Evolutionary conservation across 1,284 basidiomycete species (phyloP).

Genomic region (Sutorius eximius): DNA sequence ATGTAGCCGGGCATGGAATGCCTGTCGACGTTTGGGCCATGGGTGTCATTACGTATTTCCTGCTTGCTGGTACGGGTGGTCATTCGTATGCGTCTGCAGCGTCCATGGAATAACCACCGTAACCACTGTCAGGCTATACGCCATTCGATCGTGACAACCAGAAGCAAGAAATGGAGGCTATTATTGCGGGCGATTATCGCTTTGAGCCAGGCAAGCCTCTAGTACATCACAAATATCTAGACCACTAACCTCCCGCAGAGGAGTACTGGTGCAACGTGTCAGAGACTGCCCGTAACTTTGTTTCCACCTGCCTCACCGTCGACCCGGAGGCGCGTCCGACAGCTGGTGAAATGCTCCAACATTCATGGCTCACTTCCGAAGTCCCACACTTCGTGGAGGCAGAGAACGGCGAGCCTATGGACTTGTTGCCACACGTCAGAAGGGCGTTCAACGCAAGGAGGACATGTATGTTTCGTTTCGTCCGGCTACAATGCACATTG

Average conservation of each 20-base stretch:
- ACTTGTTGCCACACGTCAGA: conserved; percentile 87
- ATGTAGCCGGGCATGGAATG: conserved; percentile 84
- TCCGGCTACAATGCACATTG: not conserved
- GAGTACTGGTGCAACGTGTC: conserved; percentile 90
- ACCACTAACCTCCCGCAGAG: conserved; percentile 27
- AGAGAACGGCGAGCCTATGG: conserved; percentile 63
- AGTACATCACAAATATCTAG: not conserved
- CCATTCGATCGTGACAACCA: conserved; percentile 91
- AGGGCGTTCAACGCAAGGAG: conserved; percentile 86
- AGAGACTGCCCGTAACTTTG: conserved; percentile 79
- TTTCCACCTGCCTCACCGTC: conserved; percentile 77
- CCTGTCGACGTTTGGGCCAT: conserved; percentile 98
- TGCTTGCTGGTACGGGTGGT: conserved; percentile 62
- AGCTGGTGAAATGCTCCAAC: conserved; percentile 54
- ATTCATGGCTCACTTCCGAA: conserved; percentile 68
- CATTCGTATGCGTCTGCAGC: not conserved
- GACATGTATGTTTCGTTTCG: conserved; percentile 60
- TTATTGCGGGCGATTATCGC: conserved; percentile 87
- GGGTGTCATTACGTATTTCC: conserved; percentile 95
- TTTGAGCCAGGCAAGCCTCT: conserved; percentile 72
- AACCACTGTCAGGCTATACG: conserved; percentile 63
- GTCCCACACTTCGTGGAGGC: conserved; percentile 74
- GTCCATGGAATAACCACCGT: not conserved
- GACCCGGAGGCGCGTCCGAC: conserved; percentile 80
- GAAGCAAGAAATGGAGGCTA: conserved; percentile 89